Evolutionary conservation across 768 basidiomycete species (phyloP).

Genomic region (Rhizopogon vulgaris): DNA sequence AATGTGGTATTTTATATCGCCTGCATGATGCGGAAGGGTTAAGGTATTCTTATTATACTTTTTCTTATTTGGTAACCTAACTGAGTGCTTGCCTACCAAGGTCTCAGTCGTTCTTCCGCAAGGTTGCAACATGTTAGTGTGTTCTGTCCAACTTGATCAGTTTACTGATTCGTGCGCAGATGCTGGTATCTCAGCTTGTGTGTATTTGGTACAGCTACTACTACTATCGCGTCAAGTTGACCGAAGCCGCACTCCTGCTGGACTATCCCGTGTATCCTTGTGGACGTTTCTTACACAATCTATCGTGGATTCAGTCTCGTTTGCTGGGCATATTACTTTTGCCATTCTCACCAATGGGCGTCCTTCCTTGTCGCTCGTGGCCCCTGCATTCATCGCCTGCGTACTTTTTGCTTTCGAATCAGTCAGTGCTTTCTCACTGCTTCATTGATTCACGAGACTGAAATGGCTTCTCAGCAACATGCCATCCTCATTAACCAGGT

Average conservation of each 20-base stretch:
- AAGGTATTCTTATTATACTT: constrained; percentile 37
- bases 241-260: constrained; percentile 69
- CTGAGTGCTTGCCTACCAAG: constrained; percentile 21
- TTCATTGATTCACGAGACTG: background rate
- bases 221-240: constrained; percentile 73
- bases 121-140: constrained; percentile 58
- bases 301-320: constrained; percentile 75
- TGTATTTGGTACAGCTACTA: constrained; percentile 60
- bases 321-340: constrained; percentile 85
- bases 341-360: constrained; percentile 80
- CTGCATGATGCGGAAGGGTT: constrained; percentile 63
- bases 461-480: constrained; percentile 58
- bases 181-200: constrained; percentile 60
- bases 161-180: constrained; percentile 37
- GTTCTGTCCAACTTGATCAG: background rate
- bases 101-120: constrained; percentile 63
- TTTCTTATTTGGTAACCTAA: background rate
- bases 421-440: constrained; percentile 36
- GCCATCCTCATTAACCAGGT: constrained; percentile 74
- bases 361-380: constrained; percentile 73
- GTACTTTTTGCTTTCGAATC: constrained; percentile 78
- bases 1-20: constrained; percentile 74
- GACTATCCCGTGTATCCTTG: constrained; percentile 70
- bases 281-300: constrained; percentile 82
- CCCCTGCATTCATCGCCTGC: constrained; percentile 80